These are phyloP conservation scores for Cercophora samala DNA, from an alignment of 495 filamentous ascomycete species.

Conservation along the genomic window DNA sequence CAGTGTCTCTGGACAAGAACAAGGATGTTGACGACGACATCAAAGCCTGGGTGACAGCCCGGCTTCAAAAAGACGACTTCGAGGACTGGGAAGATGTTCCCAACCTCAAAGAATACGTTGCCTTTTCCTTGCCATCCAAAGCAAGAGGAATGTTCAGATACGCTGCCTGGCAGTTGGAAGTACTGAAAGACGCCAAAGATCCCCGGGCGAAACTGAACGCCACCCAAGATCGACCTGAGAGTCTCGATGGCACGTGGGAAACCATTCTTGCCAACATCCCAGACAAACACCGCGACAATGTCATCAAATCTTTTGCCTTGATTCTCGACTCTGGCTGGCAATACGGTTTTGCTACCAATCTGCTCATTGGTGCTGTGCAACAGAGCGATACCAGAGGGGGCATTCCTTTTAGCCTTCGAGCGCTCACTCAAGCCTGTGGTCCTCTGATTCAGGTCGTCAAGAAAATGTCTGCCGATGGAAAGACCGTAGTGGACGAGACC, in stretches of 20 bases:
- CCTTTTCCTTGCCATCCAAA: slow-evolving; percentile 22
- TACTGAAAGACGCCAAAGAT: slow-evolving; percentile 27
- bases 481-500: neutral
- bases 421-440: slow-evolving; percentile 1
- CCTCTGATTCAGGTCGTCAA: slow-evolving; percentile 11
- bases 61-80: slow-evolving; percentile 23
- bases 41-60: slow-evolving; percentile 26
- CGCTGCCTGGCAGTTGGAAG: slow-evolving; percentile 45
- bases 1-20: slow-evolving; percentile 37
- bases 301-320: slow-evolving; percentile 8
- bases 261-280: slow-evolving; percentile 34
- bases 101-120: slow-evolving; percentile 28
- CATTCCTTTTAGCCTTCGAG: slow-evolving; percentile 6
- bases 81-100: slow-evolving; percentile 19
- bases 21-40: slow-evolving; percentile 36
- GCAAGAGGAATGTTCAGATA: slow-evolving; percentile 48
- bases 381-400: neutral
- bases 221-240: slow-evolving; percentile 29
- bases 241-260: slow-evolving; percentile 42
- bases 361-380: neutral
- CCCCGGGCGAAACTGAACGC: slow-evolving; percentile 29
- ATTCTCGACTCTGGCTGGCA: slow-evolving; percentile 1
- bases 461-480: neutral
- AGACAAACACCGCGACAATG: slow-evolving; percentile 26
- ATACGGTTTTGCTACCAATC: neutral